Percentiles rank a stretch among this genome's conserved stretches.
These are phyloP conservation scores for Tirmania nivea DNA, from an alignment of 495 filamentous ascomycete genomes.

Conservation along the genomic window DNA sequence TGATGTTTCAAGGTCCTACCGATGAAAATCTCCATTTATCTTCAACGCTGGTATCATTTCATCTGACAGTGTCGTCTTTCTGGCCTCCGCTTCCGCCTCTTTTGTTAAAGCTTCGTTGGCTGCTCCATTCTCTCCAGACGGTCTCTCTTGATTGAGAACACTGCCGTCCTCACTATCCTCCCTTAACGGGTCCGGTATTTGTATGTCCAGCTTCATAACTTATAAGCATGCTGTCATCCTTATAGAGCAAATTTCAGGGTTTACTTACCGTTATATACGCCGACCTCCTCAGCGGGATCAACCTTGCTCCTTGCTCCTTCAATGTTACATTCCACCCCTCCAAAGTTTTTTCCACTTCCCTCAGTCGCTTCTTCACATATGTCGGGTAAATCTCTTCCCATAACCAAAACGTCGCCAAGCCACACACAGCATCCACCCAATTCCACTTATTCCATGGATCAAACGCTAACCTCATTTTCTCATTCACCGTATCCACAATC, in stretches of 20 bases:
- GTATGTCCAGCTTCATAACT: slow-evolving; percentile 42
- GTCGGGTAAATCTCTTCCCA: slow-evolving; percentile 77
- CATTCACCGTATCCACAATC: slow-evolving; percentile 59
- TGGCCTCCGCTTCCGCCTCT: too few relatives aligned
- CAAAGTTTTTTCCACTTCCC: slow-evolving; percentile 48
- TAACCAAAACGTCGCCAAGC: slow-evolving; percentile 67
- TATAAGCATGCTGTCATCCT: slow-evolving; percentile 6
- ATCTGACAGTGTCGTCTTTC: too few relatives aligned
- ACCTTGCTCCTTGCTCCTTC: slow-evolving; percentile 32
- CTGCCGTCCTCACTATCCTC: too few relatives aligned
- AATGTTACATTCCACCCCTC: slow-evolving; percentile 58
- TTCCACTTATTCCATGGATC: slow-evolving; percentile 49
- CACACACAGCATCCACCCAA: slow-evolving; percentile 52
- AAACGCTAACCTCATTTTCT: slow-evolving; percentile 44
- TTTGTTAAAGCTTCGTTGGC: too few relatives aligned
- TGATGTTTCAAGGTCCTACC: too few relatives aligned
- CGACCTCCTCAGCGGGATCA: slow-evolving; percentile 56
- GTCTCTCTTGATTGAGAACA: too few relatives aligned
- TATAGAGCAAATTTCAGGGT: not conserved
- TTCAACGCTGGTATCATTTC: too few relatives aligned
- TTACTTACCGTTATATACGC: slow-evolving; percentile 61
- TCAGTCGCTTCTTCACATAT: slow-evolving; percentile 43
- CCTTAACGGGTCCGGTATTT: slow-evolving; percentile 48
- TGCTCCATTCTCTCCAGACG: too few relatives aligned
- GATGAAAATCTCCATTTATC: too few relatives aligned